Percentiles rank a stretch among this genome's conserved stretches.
Evolutionary conservation across 495 filamentous ascomycete species (phyloP).

Genomic region (Annulohypoxylon stygium): DNA sequence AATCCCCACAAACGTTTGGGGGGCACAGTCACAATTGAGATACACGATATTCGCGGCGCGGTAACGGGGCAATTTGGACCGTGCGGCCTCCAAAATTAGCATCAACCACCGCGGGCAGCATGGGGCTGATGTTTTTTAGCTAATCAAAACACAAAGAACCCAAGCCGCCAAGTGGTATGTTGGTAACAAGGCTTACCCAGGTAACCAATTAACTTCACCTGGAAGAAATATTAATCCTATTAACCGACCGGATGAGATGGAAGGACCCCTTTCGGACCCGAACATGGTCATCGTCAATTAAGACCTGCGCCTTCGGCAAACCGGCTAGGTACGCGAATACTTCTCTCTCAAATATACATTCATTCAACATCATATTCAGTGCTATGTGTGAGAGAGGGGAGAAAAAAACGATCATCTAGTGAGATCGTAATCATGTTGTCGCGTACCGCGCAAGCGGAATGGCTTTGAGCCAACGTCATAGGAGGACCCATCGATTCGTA

Average conservation of each 20-base stretch:
- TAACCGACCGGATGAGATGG: neutral
- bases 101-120: neutral
- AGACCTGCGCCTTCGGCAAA: conserved; percentile 11
- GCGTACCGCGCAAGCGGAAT: conserved; percentile 18
- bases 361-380: neutral
- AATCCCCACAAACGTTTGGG: neutral
- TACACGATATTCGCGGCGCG: conserved; percentile 1
- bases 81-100: conserved; percentile 25
- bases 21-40: neutral
- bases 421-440: conserved; percentile 19
- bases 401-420: conserved; percentile 5
- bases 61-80: neutral
- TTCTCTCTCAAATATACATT: neutral
- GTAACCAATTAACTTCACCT: neutral
- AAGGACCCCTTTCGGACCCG: neutral
- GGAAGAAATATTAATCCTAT: conserved; percentile 12
- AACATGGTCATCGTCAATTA: conserved; percentile 5
- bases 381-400: neutral
- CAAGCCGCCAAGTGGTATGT: neutral
- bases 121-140: neutral
- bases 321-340: neutral
- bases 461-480: neutral
- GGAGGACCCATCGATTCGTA: neutral
- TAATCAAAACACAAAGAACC: neutral
- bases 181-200: neutral